These are phyloP conservation scores for Colletotrichum falcatum DNA, from an alignment of 2,329 filamentous ascomycete species.

Conservation along the genomic window DNA sequence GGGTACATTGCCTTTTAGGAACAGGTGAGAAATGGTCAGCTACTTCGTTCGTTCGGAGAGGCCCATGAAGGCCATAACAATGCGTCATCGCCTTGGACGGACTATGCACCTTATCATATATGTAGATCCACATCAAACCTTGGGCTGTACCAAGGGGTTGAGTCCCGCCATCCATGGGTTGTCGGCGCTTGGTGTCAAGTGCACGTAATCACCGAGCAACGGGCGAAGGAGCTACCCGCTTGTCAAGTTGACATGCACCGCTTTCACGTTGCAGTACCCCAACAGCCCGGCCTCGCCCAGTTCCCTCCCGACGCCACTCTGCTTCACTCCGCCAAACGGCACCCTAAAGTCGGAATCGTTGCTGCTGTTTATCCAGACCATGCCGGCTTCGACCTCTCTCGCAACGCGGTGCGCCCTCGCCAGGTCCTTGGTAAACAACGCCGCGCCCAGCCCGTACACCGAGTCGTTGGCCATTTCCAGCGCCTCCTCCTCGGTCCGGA, in stretches of 20 bases:
- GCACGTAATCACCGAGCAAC: neutral
- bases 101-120: neutral
- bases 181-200: neutral
- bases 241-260: constrained; percentile 48
- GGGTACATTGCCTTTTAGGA: neutral
- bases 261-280: constrained; percentile 47
- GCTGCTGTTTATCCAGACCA: constrained; percentile 56
- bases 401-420: constrained; percentile 54
- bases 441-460: constrained; percentile 66
- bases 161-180: neutral
- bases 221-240: neutral
- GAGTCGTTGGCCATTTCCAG: constrained; percentile 55
- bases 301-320: constrained; percentile 49
- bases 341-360: constrained; percentile 49
- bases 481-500: constrained; percentile 50
- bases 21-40: neutral
- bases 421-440: constrained; percentile 68
- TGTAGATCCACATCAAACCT: neutral
- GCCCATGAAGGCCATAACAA: no score
- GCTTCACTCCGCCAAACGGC: constrained; percentile 51
- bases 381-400: constrained; percentile 66
- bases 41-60: no score
- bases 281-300: constrained; percentile 48
- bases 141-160: neutral
- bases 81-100: neutral